These are phyloP conservation scores for Coemansia sp. DNA, from an alignment of 192 early-diverging fungal species.

Conservation along the genomic window DNA sequence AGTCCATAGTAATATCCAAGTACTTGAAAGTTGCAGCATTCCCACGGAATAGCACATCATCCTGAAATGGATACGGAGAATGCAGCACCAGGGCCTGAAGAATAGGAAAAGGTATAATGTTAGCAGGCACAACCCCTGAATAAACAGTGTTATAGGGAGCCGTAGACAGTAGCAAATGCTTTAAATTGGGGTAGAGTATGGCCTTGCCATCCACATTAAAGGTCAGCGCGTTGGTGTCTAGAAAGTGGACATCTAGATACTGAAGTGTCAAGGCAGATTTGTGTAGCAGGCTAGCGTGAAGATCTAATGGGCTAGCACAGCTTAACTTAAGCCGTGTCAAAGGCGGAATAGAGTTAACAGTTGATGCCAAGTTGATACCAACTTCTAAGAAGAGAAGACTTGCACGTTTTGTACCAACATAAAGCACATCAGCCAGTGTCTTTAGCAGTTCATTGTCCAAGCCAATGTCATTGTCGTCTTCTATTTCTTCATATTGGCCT, in stretches of 20 bases:
- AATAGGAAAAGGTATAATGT: background rate
- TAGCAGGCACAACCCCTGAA: background rate
- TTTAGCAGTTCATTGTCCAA: too few relatives aligned
- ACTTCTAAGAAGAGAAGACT: too few relatives aligned
- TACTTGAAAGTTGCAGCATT: background rate
- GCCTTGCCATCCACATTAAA: background rate
- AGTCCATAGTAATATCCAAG: background rate
- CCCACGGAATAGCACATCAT: conserved; percentile 9
- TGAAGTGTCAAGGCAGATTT: background rate
- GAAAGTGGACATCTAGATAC: too few relatives aligned
- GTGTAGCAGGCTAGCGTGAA: background rate
- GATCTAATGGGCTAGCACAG: background rate
- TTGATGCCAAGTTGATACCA: too few relatives aligned
- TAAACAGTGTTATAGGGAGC: too few relatives aligned
- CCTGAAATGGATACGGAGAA: background rate
- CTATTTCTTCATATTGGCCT: too few relatives aligned
- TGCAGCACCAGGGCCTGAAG: background rate
- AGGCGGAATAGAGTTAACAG: background rate
- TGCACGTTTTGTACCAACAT: too few relatives aligned
- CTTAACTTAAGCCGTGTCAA: background rate
- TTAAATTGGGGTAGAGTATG: background rate
- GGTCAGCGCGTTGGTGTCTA: background rate
- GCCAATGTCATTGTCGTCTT: too few relatives aligned
- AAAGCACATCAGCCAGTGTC: too few relatives aligned
- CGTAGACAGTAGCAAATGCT: background rate